Base-by-base conservation (phyloP, 768 basidiomycete species). In the Collybia nuda region DNA sequence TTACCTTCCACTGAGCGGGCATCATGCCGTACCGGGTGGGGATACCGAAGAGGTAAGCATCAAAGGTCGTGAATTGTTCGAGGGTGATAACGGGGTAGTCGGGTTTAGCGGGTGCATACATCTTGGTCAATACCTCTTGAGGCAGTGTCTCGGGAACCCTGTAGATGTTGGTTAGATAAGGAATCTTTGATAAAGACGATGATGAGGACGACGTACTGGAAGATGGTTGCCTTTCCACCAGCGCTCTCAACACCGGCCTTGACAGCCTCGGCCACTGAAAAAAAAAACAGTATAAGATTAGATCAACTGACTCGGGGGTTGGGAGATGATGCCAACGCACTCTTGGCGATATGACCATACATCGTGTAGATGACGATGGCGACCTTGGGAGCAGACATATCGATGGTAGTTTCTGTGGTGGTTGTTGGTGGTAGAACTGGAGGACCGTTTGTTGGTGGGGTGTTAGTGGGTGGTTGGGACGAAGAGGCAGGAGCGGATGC, bases 81-180 rank as follows among this genome's bases (percentile, higher is more conserved):
- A 85, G 76, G 2, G 67, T 72, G 59, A 91, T 72, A 56, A 89
- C 60, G 2, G 91, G 90, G 66, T 90, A 90, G 56, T 78, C 67
- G 42, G 80, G 80, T 66, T 90, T 90, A 21, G 85, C 67, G 7
- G 85, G 80, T 3, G 89, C 90, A 53, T 85, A 67, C 82, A 96
- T 80, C 63, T 78, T 78, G 41, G 62, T 59, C 36, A 93, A 75
- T 43, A 92, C 64, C 6, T 90, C 87, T 8, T 75, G 62, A 2
- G 86, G 60, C 44, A 95, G 85, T 0, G 91, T 95, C 72, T 95
- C 93, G 44, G 83, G 60, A 52, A 95, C 79, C 67, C 88, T 90
- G 53, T 24, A 1, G 17, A 28, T 19, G 23, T 36, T 44, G 6
- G 17, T 26, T 19, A 41, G 39, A 40, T n/a, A n/a, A 32, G 28